Evolutionary conservation across 1,139 yeast species (phyloP).

Genomic region (Scheffersomyces insectosa): DNA sequence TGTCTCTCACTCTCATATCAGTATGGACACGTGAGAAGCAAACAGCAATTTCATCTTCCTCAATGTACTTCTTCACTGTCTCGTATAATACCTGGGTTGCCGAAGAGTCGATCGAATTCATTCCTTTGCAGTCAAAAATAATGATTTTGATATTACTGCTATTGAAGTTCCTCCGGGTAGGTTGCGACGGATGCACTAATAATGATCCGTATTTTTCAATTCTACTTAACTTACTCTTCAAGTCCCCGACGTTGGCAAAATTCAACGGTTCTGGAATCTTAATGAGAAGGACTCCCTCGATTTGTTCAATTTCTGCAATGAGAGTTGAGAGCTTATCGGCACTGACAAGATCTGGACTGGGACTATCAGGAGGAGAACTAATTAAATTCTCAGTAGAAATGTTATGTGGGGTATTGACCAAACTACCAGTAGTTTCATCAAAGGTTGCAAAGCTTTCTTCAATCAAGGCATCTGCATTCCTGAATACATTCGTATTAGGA

Average conservation of each 20-base stretch:
- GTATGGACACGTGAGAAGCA: slow-evolving; percentile 30
- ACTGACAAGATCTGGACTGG: slow-evolving; percentile 7
- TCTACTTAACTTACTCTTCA: slow-evolving; percentile 24
- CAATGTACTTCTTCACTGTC: slow-evolving; percentile 22
- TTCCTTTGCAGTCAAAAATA: slow-evolving; percentile 36
- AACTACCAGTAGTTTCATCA: slow-evolving; percentile 3
- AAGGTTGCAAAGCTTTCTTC: slow-evolving; percentile 30
- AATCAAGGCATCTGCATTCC: slow-evolving; percentile 37
- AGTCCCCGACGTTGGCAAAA: slow-evolving; percentile 31
- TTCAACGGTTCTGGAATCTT: slow-evolving; percentile 32
- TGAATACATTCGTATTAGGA: slow-evolving; percentile 31
- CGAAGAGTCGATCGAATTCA: slow-evolving; percentile 31
- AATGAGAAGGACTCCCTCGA: slow-evolving; percentile 33
- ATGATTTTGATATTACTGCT: slow-evolving; percentile 22
- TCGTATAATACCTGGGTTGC: slow-evolving; percentile 36
- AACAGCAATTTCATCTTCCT: slow-evolving; percentile 20
- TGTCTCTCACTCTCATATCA: slow-evolving; percentile 18
- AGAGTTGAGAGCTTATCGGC: slow-evolving; percentile 17
- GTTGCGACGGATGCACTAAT: slow-evolving; percentile 34
- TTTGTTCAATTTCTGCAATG: slow-evolving; percentile 29
- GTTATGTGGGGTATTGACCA: neutral
- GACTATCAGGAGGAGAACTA: slow-evolving; percentile 13
- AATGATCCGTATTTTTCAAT: slow-evolving; percentile 31
- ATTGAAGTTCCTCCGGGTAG: slow-evolving; percentile 23
- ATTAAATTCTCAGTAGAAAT: slow-evolving; percentile 11